Evolutionary conservation across 805 yeast species (phyloP).

Genomic region (Tetrapisispora namnaoensis): DNA sequence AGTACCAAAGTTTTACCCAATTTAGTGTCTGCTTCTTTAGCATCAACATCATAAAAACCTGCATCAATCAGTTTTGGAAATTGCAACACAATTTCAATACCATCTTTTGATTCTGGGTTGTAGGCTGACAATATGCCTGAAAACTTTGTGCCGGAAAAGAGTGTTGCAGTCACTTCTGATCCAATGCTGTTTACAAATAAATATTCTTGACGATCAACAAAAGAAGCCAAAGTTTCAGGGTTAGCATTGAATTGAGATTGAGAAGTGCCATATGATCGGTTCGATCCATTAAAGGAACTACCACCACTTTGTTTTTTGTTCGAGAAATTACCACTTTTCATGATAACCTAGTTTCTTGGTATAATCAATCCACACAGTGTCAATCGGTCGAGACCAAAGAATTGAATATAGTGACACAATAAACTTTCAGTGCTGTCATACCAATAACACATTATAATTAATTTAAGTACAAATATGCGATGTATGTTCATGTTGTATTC

Average conservation of each 20-base stretch:
- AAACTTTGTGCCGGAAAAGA: conserved; percentile 49
- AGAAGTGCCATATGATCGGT: background rate
- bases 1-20: conserved; percentile 20
- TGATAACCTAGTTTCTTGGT: background rate
- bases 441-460: too few relatives aligned
- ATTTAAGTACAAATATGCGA: too few relatives aligned
- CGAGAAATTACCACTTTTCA: background rate
- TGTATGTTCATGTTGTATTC: too few relatives aligned
- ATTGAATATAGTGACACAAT: too few relatives aligned
- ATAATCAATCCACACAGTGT: background rate
- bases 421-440: too few relatives aligned
- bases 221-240: conserved; percentile 25
- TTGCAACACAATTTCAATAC: conserved; percentile 47
- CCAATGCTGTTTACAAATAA: conserved; percentile 55
- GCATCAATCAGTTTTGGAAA: conserved; percentile 37
- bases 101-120: conserved; percentile 33
- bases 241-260: conserved; percentile 15
- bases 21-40: conserved; percentile 17
- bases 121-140: conserved; percentile 50
- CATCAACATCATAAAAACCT: conserved; percentile 17
- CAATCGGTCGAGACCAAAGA: background rate
- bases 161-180: conserved; percentile 45
- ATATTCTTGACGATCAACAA: conserved; percentile 48
- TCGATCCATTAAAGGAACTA: conserved; percentile 5
- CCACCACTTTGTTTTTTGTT: conserved; percentile 9